Conservation (phyloP, 306 rosid genomes). For the Trifolium dubium region DNA sequence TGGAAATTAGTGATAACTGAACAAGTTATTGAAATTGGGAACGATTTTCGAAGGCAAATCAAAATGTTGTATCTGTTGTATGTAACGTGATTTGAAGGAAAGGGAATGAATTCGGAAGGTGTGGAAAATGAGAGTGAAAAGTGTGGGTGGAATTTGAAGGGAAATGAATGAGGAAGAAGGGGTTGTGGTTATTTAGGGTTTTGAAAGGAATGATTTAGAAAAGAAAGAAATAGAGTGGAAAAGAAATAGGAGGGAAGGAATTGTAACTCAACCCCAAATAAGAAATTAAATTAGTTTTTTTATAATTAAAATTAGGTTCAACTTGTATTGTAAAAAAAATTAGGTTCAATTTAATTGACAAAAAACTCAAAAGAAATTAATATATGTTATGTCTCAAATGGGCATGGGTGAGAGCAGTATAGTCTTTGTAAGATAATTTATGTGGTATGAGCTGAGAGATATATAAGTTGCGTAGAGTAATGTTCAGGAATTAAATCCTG, state of each 20-base stretch:
- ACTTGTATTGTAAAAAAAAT: too few species aligned
- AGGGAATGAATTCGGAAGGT: constrained; percentile 25
- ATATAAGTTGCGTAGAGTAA: too few species aligned
- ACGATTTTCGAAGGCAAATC: constrained; percentile 1
- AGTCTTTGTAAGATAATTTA: too few species aligned
- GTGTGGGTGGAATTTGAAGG: constrained; percentile 4
- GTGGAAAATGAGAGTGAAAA: constrained; percentile 28
- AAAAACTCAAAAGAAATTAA: too few species aligned
- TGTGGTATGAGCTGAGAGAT: too few species aligned
- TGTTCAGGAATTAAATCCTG: too few species aligned
- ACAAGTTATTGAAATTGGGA: background rate
- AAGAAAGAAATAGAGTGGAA: constrained; percentile 9
- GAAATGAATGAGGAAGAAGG: background rate
- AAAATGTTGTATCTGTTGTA: background rate
- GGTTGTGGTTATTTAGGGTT: constrained; percentile 10
- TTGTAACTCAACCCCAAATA: background rate
- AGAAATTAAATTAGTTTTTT: background rate
- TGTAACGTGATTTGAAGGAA: background rate
- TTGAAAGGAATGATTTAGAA: background rate
- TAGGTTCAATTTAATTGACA: too few species aligned
- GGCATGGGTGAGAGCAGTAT: too few species aligned
- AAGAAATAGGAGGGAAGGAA: constrained; percentile 5
- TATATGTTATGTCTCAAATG: too few species aligned
- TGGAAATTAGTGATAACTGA: background rate
- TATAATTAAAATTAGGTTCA: too few species aligned